phyloP scores from a whole-genome alignment of 257 asterid species.

The Perilla frutescens region DNA sequence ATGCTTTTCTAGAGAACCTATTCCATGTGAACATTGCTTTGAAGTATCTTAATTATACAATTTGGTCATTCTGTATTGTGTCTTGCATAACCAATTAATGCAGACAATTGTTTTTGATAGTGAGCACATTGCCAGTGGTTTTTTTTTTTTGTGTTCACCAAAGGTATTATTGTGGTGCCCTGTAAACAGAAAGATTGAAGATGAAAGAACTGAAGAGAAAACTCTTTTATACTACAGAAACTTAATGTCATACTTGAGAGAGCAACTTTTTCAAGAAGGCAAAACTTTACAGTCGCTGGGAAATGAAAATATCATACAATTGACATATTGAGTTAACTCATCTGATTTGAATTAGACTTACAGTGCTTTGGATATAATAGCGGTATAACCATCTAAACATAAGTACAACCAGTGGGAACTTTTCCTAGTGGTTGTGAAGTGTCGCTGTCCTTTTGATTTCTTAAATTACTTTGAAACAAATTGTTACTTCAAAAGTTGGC shows the following conservation, averaged over 20 bases:
- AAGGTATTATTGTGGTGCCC: neutral
- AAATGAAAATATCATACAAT: conserved; percentile 22
- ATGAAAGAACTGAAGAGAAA: neutral
- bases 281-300: neutral
- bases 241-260: neutral
- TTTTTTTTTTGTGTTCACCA: neutral
- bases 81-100: no score
- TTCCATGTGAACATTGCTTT: conserved; percentile 19
- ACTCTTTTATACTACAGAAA: conserved; percentile 1
- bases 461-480: conserved; percentile 1
- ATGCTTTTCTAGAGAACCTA: neutral
- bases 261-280: conserved; percentile 11
- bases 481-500: neutral
- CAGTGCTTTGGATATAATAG: conserved; percentile 1
- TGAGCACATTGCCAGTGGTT: no score
- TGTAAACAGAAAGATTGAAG: neutral
- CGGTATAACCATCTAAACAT: neutral
- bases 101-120: no score
- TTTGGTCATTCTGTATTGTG: no score
- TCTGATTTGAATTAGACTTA: neutral
- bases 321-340: neutral
- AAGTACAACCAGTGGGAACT: neutral
- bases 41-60: neutral
- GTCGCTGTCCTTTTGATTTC: neutral
- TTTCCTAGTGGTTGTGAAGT: neutral